Evolutionary conservation across 495 filamentous ascomycete genomes (phyloP).

Genomic region (Talaromyces adpressus): DNA sequence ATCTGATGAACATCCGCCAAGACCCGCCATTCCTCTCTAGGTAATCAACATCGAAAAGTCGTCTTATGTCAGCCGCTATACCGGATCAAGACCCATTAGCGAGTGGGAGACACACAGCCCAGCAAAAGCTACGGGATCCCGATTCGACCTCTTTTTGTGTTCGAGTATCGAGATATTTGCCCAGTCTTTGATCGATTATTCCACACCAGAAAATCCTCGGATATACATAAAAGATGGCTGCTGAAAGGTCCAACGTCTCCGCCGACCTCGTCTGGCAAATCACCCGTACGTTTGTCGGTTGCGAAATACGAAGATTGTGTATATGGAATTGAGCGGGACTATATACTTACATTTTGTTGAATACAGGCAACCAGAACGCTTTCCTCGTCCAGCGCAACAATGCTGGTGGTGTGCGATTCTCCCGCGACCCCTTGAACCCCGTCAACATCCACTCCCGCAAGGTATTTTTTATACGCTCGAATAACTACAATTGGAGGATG

Average conservation of each 20-base stretch:
- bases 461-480: conserved; percentile 40
- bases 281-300: conserved; percentile 56
- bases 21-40: not conserved
- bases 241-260: conserved; percentile 58
- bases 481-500: not conserved
- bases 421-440: conserved; percentile 86
- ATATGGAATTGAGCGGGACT: not conserved
- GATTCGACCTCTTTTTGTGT: not conserved
- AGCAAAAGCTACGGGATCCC: not conserved
- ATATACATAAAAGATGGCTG: conserved; percentile 29
- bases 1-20: not conserved
- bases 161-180: not conserved
- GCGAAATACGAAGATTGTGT: not conserved
- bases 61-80: not conserved
- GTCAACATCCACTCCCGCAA: conserved; percentile 86
- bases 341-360: not conserved
- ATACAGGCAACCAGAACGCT: conserved; percentile 67
- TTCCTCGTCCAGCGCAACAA: conserved; percentile 83
- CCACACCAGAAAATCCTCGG: not conserved
- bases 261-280: conserved; percentile 87
- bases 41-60: not conserved
- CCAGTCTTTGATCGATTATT: not conserved
- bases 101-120: conserved; percentile 1
- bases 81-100: conserved; percentile 7
- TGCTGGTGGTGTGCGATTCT: conserved; percentile 76